Evolutionary conservation across 2,329 filamentous ascomycete species (phyloP), one percentile per base, ranked within the genome.

Genomic region (Xylariaceae sp.): DNA sequence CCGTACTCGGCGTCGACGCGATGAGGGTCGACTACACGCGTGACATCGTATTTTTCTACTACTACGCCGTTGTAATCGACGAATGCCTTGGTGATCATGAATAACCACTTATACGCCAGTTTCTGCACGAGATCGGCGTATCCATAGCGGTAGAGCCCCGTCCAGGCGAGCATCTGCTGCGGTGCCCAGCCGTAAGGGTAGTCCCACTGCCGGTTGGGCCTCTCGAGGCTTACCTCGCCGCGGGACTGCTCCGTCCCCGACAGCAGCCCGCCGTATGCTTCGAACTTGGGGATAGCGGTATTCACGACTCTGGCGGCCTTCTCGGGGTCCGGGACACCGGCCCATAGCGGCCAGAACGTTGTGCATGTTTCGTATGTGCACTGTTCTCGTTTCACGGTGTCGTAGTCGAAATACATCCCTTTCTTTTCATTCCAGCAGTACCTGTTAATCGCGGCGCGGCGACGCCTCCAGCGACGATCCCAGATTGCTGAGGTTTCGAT

Each of bases 11-110:
- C 94, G 71, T 95, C 90, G 12, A 97, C 94, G 58, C 88, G 86
- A 73, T 97, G 94, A 36, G 94, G 92, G 66, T 96, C 92, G 53
- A 92, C 84, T 5, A 88, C 86, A 53, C 89, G 79, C 18, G 92
- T 97, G 56, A 99, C 94, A 72, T 99, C 89, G 75, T 99, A 99
- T 76, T 99, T 99, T 74, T 99, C 94, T 5, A 97, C 94, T 1
- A 99, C 92, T 8, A 96, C 91, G 37, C 94, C 94, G 68, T 97
- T 97, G 78, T 92, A 97, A 71, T 99, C 92, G 56, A 96, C 92
- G 74, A 97, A 97, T 0, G 94, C 92, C 73, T 95, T 96, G 54
- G 90, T 96, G 66, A 96, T 91, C 92, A 97, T 97, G 70, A 92
- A 95, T 49, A 96, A 75, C 94, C 94, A 99, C 72, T 94, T 91